A percentile compares a stretch with the other conserved stretches of the same genome.
Evolutionary conservation across 2,329 filamentous ascomycete species (phyloP).

Genomic region (Aspergillus latus): DNA sequence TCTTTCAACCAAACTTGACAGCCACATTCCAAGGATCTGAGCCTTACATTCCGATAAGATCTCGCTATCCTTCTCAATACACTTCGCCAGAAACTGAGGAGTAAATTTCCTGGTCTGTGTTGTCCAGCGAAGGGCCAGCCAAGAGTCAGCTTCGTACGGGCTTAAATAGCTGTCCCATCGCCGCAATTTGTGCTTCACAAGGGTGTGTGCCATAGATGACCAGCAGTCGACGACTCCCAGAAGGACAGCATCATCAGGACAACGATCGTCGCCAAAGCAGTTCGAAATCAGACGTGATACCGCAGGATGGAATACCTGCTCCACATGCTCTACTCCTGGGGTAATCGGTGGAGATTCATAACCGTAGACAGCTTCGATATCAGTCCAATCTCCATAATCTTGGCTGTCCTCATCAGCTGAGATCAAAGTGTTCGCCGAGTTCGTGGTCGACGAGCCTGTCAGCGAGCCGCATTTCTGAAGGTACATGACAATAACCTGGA

Average conservation of each 20-base stretch:
- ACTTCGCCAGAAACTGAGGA: slow-evolving; percentile 46
- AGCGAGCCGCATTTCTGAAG: slow-evolving; percentile 29
- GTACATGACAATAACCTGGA: slow-evolving; percentile 51
- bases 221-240: slow-evolving; percentile 56
- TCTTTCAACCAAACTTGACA: slow-evolving; percentile 58
- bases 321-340: slow-evolving; percentile 33
- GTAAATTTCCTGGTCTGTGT: slow-evolving; percentile 50
- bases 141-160: slow-evolving; percentile 53
- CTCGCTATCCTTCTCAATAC: slow-evolving; percentile 44
- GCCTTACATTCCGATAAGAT: slow-evolving; percentile 47
- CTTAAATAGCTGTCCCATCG: slow-evolving; percentile 59
- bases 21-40: slow-evolving; percentile 54
- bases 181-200: slow-evolving; percentile 48
- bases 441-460: slow-evolving; percentile 19
- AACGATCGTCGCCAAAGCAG: slow-evolving; percentile 59
- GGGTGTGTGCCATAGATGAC: slow-evolving; percentile 49
- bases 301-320: slow-evolving; percentile 49
- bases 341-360: slow-evolving; percentile 27
- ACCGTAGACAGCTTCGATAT: slow-evolving; percentile 49
- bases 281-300: slow-evolving; percentile 59
- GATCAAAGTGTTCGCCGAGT: slow-evolving; percentile 20
- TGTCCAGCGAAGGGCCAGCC: slow-evolving; percentile 47
- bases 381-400: slow-evolving; percentile 62
- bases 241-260: slow-evolving; percentile 56
- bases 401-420: slow-evolving; percentile 60